Percentiles rank a stretch among this genome's conserved stretches.
Evolutionary conservation across 495 filamentous ascomycete genomes (phyloP).

Genomic region (Penicillium arizonense): DNA sequence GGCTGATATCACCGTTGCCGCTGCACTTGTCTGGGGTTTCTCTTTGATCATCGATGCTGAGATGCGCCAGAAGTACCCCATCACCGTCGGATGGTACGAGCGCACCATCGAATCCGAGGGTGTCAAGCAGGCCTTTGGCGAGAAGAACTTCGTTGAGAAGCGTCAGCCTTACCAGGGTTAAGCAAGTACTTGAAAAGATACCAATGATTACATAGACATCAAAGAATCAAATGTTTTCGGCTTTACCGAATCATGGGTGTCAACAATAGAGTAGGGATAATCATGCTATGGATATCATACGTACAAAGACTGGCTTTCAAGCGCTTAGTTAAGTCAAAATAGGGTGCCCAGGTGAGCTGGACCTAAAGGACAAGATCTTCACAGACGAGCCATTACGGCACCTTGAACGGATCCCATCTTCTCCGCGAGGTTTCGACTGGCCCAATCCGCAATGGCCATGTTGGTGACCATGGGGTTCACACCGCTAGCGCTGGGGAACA

Average conservation of each 20-base stretch:
- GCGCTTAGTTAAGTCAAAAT: neutral
- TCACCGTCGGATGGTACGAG: constrained; percentile 43
- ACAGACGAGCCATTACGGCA: constrained; percentile 19
- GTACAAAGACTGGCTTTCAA: neutral
- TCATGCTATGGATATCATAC: constrained; percentile 3
- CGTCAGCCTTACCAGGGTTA: constrained; percentile 18
- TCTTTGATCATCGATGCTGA: constrained; percentile 48
- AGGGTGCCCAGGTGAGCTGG: neutral
- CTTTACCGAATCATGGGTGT: neutral
- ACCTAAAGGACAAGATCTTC: neutral
- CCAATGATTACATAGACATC: neutral
- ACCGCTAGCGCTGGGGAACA: constrained; percentile 86
- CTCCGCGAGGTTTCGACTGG: constrained; percentile 37
- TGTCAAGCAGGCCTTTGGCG: constrained; percentile 50
- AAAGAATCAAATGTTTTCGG: neutral
- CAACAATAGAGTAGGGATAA: neutral
- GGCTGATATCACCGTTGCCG: constrained; percentile 52
- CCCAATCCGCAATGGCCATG: constrained; percentile 72
- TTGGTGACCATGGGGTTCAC: constrained; percentile 93
- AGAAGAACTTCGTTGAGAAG: constrained; percentile 45
- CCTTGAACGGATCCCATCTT: constrained; percentile 19
- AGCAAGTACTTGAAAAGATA: neutral
- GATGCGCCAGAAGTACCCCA: constrained; percentile 46
- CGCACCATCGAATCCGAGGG: constrained; percentile 41
- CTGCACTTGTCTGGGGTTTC: constrained; percentile 37